Conservation (phyloP, 345 rosid genomes). For the Melastoma malabathricum region DNA sequence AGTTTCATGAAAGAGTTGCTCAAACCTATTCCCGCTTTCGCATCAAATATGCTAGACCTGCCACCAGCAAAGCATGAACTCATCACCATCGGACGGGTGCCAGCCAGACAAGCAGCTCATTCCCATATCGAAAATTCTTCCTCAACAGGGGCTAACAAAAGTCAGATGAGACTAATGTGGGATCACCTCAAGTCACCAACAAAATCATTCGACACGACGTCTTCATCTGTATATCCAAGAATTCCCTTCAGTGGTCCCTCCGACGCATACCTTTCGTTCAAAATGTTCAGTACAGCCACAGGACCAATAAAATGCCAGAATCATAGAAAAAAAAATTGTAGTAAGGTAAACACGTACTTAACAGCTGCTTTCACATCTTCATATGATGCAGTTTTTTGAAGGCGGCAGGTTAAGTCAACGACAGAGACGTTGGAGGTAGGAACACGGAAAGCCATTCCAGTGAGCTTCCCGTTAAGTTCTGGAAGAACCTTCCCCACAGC, state of each 20-base stretch:
- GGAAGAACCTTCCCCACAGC: slow-evolving; percentile 99
- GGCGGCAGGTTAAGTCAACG: slow-evolving; percentile 95
- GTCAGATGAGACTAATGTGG: slow-evolving; percentile 5
- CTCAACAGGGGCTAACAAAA: neutral
- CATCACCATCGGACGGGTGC: too few relatives aligned
- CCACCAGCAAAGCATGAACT: slow-evolving; percentile 1
- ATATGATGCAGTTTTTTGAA: slow-evolving; percentile 82
- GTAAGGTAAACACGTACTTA: slow-evolving; percentile 30
- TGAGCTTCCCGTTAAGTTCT: slow-evolving; percentile 90
- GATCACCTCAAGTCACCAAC: slow-evolving; percentile 78
- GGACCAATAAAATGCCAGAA: neutral
- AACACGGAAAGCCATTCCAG: slow-evolving; percentile 99
- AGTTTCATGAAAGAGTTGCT: slow-evolving; percentile 73
- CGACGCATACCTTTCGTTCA: slow-evolving; percentile 58
- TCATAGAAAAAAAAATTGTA: neutral
- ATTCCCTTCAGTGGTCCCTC: slow-evolving; percentile 84
- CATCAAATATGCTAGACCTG: slow-evolving; percentile 98
- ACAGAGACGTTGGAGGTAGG: slow-evolving; percentile 96
- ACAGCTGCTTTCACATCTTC: slow-evolving; percentile 92
- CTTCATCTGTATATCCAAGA: slow-evolving; percentile 95
- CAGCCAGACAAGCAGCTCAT: too few relatives aligned
- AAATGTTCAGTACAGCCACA: neutral
- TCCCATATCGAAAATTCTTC: too few relatives aligned
- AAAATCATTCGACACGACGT: slow-evolving; percentile 91
- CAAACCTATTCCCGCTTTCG: slow-evolving; percentile 94